Conservation (phyloP, 106 monocot genomes). For the Apostasia shenzhenica region DNA sequence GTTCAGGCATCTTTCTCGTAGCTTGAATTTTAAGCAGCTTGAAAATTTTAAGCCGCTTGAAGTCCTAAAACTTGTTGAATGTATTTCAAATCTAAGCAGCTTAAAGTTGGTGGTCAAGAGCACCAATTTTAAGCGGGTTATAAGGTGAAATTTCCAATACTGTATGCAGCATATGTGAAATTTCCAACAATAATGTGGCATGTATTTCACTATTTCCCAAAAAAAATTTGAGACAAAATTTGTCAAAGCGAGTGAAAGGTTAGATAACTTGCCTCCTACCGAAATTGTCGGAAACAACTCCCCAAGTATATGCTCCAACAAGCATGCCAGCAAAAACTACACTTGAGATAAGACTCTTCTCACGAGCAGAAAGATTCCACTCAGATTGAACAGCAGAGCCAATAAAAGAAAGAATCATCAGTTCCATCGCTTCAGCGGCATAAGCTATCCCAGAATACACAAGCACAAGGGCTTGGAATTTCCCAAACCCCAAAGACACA, state of each 20-base stretch:
- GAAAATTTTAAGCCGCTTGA: too few relatives aligned
- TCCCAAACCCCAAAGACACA: constrained; percentile 44
- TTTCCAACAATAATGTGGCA: too few relatives aligned
- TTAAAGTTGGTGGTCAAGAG: neutral
- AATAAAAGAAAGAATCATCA: constrained; percentile 80
- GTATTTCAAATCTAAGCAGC: neutral
- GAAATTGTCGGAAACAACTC: constrained; percentile 52
- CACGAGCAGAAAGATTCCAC: constrained; percentile 39
- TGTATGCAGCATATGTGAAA: neutral
- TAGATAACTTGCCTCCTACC: constrained; percentile 46
- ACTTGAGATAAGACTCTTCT: constrained; percentile 65
- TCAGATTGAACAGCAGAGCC: constrained; percentile 41
- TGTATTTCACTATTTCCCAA: too few relatives aligned
- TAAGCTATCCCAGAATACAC: constrained; percentile 61
- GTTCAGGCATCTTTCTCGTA: too few relatives aligned
- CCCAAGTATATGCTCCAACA: constrained; percentile 55
- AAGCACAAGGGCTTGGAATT: constrained; percentile 55
- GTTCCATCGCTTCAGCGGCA: constrained; percentile 71
- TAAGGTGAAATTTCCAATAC: neutral
- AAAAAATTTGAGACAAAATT: neutral
- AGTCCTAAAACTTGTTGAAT: too few relatives aligned
- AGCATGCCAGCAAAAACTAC: constrained; percentile 68
- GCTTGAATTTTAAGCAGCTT: too few relatives aligned
- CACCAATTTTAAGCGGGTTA: neutral
- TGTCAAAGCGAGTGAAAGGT: neutral